Evolutionary conservation across 805 yeast species (phyloP).

Genomic region (Wickerhamiella kazuoi): DNA sequence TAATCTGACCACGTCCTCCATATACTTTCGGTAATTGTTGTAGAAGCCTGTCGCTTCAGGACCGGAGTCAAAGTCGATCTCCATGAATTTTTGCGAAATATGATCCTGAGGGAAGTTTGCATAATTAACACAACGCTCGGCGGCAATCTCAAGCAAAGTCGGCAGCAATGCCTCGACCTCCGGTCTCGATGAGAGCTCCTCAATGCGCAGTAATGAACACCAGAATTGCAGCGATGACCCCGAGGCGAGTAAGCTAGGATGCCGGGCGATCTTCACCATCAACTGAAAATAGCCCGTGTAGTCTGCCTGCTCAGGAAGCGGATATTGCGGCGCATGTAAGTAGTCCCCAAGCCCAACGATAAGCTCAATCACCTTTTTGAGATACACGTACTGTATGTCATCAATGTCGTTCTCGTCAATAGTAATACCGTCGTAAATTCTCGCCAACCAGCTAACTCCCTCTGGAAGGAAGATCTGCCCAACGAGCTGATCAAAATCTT

Average conservation of each 20-base stretch:
- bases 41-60: constrained; percentile 66
- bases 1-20: constrained; percentile 81
- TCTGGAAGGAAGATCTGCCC: constrained; percentile 59
- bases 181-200: constrained; percentile 30
- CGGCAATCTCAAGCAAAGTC: constrained; percentile 53
- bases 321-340: constrained; percentile 25
- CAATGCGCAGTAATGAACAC: constrained; percentile 76
- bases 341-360: constrained; percentile 72
- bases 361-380: constrained; percentile 87
- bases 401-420: constrained; percentile 52
- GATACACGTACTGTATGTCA: constrained; percentile 60
- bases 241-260: constrained; percentile 73
- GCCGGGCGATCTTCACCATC: constrained; percentile 63
- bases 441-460: constrained; percentile 53
- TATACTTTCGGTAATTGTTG: constrained; percentile 59
- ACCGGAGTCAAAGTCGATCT: constrained; percentile 74
- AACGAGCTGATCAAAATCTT: constrained; percentile 60
- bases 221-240: constrained; percentile 86
- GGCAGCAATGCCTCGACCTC: constrained; percentile 40
- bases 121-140: constrained; percentile 62
- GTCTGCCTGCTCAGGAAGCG: constrained; percentile 31
- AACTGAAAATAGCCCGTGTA: constrained; percentile 50
- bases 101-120: constrained; percentile 48
- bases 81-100: constrained; percentile 46
- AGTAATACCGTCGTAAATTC: constrained; percentile 36